Base-by-base conservation (phyloP, 768 basidiomycete species). In the Lepiota brunneoincarnata region DNA sequence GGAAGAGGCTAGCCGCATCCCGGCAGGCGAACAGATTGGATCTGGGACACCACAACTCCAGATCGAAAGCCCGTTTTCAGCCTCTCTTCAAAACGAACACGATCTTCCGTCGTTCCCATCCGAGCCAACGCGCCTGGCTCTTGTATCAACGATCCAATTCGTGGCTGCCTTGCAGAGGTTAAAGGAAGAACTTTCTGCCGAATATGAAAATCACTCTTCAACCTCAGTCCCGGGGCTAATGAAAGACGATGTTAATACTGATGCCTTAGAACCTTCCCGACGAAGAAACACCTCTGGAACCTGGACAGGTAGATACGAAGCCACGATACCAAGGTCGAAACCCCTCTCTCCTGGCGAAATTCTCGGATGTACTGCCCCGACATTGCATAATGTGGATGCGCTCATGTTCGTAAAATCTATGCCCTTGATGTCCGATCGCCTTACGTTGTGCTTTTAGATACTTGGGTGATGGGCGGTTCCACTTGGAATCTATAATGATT, bases 401-500 rank as follows among this genome's bases (percentile, higher is more conserved):
- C 68, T 98, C n/a, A 75, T 99, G 93, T 96, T 72, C 49, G 86
- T 72, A 17, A 31, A 34, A 41, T 35, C 45, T 44, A 48, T 37
- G n/a, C n/a, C 31, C 54, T 55, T 24, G 12, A 48, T 12, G 28
- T 18, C 49, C 23, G 31, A 17, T 43, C 23, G 53, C 23, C 20
- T 40, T 37, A 39, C 57, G 52, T 47, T 54, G 45, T 56, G 37
- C 38, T 58, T 39, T 55, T 35, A 97, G 94, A 62, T 99, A 98
- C 68, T 82, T 99, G 23, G 97, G 97, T 15, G 97, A 99, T 63
- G 97, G 97, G 18, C 88, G 97, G 9, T 99, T 99, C 75, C 97
- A 98, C 67, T 80, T 98, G 15, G 97, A 99, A 70, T 91, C 93
- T 12, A 94, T 98, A 67, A 99, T 99, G 97, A 97, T 99, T 55